Conservation (phyloP, 371 early-diverging fungal genomes). For the Zychaea mexicana region DNA sequence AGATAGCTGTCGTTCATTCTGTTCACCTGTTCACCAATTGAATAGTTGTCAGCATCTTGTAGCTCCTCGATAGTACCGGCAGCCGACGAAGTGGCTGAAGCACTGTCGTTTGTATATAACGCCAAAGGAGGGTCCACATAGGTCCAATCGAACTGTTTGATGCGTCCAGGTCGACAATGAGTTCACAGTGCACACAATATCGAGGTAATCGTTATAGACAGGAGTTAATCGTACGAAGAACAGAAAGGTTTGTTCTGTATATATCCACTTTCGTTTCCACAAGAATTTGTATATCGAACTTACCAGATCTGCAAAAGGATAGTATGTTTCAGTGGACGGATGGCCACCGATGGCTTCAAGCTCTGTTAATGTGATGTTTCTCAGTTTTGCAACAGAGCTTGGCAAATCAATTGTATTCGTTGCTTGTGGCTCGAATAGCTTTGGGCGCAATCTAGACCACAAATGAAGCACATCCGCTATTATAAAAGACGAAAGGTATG, state of each 20-base stretch:
- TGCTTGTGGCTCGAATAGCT: neutral
- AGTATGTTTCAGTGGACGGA: neutral
- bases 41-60: neutral
- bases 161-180: too few relatives aligned
- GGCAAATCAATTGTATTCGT: neutral
- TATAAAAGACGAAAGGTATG: too few relatives aligned
- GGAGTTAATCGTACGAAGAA: too few relatives aligned
- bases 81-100: neutral
- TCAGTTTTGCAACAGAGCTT: neutral
- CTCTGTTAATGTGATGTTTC: slow-evolving; percentile 1
- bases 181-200: too few relatives aligned
- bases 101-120: neutral
- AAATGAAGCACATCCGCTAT: slow-evolving; percentile 16
- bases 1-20: neutral
- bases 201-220: too few relatives aligned
- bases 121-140: neutral
- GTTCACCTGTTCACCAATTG: neutral
- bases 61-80: neutral
- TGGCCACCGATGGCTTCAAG: neutral
- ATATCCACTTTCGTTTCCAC: too few relatives aligned
- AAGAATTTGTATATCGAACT: too few relatives aligned
- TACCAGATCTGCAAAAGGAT: neutral
- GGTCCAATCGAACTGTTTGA: neutral
- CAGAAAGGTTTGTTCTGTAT: too few relatives aligned
- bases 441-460: slow-evolving; percentile 8